Evolutionary conservation across 192 early-diverging fungal genomes (phyloP).

Genomic region (Backusella parvicylindrica): DNA sequence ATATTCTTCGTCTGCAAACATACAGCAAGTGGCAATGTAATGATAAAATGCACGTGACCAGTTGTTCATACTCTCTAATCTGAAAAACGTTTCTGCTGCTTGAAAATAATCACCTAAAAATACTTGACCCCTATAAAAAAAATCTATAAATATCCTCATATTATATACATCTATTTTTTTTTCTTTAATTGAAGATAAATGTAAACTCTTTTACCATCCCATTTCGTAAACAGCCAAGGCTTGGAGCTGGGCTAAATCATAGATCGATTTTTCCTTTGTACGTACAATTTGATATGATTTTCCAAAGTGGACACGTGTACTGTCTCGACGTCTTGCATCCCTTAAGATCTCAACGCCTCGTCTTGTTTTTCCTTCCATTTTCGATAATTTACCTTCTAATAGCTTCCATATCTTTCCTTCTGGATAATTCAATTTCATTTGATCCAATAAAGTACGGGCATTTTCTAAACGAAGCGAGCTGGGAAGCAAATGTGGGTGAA

Average conservation of each 20-base stretch:
- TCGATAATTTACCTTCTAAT: slow-evolving; percentile 28
- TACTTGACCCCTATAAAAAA: slow-evolving; percentile 28
- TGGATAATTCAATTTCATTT: slow-evolving; percentile 23
- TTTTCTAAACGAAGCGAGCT: slow-evolving; percentile 18
- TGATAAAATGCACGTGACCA: slow-evolving; percentile 41
- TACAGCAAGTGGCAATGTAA: slow-evolving; percentile 37
- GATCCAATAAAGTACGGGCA: slow-evolving; percentile 16
- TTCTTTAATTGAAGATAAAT: too few species aligned
- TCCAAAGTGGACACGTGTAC: not conserved
- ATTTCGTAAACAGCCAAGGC: slow-evolving; percentile 34
- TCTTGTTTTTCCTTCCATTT: slow-evolving; percentile 21
- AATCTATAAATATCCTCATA: not conserved
- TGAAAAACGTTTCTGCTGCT: slow-evolving; percentile 33
- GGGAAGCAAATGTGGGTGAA: slow-evolving; percentile 26
- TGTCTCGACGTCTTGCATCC: slow-evolving; percentile 14
- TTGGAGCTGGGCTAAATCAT: slow-evolving; percentile 22
- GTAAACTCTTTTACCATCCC: slow-evolving; percentile 33
- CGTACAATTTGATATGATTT: not conserved
- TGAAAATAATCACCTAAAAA: slow-evolving; percentile 37
- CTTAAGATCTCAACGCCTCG: slow-evolving; percentile 22
- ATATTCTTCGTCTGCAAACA: slow-evolving; percentile 34
- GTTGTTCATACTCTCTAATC: slow-evolving; percentile 36
- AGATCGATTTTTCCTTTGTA: slow-evolving; percentile 11
- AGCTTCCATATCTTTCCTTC: slow-evolving; percentile 27
- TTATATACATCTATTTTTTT: not conserved